Conservation (phyloP, 2,329 filamentous ascomycete genomes). For the Neocucurbitaria cava region DNA sequence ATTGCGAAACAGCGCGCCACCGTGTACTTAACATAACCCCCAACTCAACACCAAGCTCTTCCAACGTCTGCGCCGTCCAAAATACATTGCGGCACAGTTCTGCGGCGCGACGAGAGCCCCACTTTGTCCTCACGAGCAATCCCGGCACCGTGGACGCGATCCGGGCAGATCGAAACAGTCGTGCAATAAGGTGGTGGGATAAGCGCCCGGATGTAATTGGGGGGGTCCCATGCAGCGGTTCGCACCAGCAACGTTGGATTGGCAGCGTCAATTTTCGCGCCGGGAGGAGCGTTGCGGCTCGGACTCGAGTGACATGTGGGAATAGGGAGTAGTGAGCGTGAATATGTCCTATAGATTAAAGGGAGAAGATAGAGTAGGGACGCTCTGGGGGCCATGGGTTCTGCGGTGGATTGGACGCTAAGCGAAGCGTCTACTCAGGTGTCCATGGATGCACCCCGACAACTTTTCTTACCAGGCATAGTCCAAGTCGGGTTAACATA, state of each 20-base stretch:
- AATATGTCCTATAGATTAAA: neutral
- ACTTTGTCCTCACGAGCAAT: neutral
- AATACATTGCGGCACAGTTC: slow-evolving; percentile 15
- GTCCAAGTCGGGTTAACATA: too few relatives aligned
- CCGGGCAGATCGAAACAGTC: neutral
- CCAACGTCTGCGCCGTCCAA: neutral
- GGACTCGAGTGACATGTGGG: neutral
- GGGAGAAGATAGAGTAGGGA: neutral
- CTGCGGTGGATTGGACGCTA: too few relatives aligned
- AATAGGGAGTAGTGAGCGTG: too few relatives aligned
- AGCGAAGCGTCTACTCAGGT: too few relatives aligned
- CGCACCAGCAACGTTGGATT: neutral
- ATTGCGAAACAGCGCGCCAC: neutral
- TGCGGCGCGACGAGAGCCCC: neutral
- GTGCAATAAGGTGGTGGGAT: slow-evolving; percentile 9
- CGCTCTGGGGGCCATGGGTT: too few relatives aligned
- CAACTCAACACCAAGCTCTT: neutral
- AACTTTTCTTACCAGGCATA: too few relatives aligned
- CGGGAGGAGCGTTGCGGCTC: neutral
- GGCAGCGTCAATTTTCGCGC: neutral
- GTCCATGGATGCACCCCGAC: too few relatives aligned
- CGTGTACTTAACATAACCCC: neutral
- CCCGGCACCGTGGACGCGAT: neutral
- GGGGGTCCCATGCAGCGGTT: slow-evolving; percentile 7
- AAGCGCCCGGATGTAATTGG: slow-evolving; percentile 11